Conservation (phyloP, 441 rosid species). For the Brassica hybrid region DNA sequence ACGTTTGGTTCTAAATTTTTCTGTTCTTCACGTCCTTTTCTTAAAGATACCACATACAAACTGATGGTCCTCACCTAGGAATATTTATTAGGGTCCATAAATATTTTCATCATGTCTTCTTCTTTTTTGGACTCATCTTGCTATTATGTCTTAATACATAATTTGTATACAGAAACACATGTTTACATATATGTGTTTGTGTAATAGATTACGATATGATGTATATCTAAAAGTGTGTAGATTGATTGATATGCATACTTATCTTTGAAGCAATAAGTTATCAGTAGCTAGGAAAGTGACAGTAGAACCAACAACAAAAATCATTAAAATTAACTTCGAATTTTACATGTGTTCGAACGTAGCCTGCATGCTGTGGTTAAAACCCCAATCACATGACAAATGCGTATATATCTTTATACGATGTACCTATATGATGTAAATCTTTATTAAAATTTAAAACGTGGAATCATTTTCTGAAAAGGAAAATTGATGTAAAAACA, state of each 20-base stretch:
- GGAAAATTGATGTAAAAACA: not conserved
- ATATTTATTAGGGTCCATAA: constrained; percentile 19
- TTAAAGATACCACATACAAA: constrained; percentile 35
- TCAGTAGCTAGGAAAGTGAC: constrained; percentile 39
- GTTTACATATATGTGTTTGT: constrained; percentile 5
- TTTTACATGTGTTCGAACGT: constrained; percentile 39
- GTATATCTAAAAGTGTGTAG: constrained; percentile 39
- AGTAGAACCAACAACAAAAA: not conserved
- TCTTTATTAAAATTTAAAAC: not conserved
- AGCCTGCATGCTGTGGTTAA: constrained; percentile 35
- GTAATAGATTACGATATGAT: constrained; percentile 29
- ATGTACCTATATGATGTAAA: not conserved
- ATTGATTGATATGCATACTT: constrained; percentile 39
- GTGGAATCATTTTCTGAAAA: constrained; percentile 12
- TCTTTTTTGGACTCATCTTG: not conserved
- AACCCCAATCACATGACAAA: constrained; percentile 34
- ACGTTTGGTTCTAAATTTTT: not conserved
- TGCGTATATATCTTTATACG: constrained; percentile 3
- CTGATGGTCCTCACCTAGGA: constrained; percentile 27
- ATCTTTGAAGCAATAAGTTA: constrained; percentile 31
- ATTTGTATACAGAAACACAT: constrained; percentile 8
- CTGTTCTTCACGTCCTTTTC: constrained; percentile 36
- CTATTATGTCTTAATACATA: not conserved
- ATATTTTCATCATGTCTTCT: constrained; percentile 11
- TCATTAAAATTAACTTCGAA: constrained; percentile 13